Conservation (phyloP, 176 grass and related monocot species). For the Zea luxurians region DNA sequence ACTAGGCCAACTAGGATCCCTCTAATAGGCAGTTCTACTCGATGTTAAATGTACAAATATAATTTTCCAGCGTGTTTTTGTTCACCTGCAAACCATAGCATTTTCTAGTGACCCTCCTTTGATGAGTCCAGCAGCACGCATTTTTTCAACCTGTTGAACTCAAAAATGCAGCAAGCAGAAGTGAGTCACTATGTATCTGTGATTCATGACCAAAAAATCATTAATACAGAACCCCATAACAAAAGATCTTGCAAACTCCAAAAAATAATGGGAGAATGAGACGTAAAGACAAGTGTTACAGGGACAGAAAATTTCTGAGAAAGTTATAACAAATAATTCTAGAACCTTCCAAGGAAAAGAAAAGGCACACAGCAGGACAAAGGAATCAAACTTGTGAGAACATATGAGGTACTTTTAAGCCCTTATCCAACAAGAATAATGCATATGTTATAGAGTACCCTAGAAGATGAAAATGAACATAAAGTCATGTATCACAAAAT, state of each 20-base stretch:
- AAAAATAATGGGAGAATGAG: not conserved
- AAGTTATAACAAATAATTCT: not conserved
- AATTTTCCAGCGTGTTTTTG: slow-evolving; percentile 19
- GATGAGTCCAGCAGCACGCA: slow-evolving; percentile 69
- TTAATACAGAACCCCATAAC: not conserved
- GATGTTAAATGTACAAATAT: slow-evolving; percentile 6
- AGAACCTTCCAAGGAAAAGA: not conserved
- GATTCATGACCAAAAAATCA: not conserved
- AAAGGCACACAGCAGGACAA: not conserved
- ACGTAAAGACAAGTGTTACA: not conserved
- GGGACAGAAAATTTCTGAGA: not conserved
- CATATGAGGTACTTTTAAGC: slow-evolving; percentile 10
- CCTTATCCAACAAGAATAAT: not conserved
- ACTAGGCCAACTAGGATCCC: not conserved
- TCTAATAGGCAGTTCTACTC: slow-evolving; percentile 11
- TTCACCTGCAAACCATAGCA: slow-evolving; percentile 93
- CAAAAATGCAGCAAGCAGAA: slow-evolving; percentile 25
- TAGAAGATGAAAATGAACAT: slow-evolving; percentile 18
- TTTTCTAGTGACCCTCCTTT: slow-evolving; percentile 89
- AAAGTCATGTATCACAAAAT: not conserved
- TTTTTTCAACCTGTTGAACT: slow-evolving; percentile 59
- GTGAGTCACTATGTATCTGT: not conserved
- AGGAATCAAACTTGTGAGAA: slow-evolving; percentile 1
- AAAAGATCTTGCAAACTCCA: not conserved
- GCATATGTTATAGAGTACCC: not conserved